These are phyloP conservation scores for Santalum album DNA, from an alignment of 164 flowering plant genomes.

Conservation along the genomic window DNA sequence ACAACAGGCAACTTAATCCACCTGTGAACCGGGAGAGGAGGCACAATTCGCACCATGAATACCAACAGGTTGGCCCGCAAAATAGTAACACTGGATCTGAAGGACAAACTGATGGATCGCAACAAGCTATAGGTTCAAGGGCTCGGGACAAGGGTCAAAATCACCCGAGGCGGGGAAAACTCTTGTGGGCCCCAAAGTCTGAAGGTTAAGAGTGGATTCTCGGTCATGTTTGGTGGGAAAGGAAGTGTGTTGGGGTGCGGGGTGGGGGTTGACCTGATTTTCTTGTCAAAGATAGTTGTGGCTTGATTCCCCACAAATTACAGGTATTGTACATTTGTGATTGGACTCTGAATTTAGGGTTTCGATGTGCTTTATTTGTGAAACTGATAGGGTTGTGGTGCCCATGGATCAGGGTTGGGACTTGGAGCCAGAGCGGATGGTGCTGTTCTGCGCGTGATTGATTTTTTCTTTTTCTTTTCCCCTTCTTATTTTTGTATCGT, in stretches of 20 bases:
- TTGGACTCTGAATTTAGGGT: neutral
- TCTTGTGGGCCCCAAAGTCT: conserved; percentile 34
- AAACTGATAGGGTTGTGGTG: conserved; percentile 4
- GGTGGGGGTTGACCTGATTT: neutral
- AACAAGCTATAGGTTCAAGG: conserved; percentile 27
- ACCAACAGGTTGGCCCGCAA: conserved; percentile 61
- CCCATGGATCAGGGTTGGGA: conserved; percentile 15
- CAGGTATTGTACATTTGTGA: neutral
- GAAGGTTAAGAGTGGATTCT: conserved; percentile 24
- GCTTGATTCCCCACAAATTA: neutral
- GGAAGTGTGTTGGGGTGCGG: conserved; percentile 4
- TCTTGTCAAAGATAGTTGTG: neutral
- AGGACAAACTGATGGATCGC: conserved; percentile 24
- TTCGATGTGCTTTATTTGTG: neutral
- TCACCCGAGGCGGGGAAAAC: conserved; percentile 53
- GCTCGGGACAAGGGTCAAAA: conserved; percentile 52
- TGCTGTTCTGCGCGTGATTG: too few relatives aligned
- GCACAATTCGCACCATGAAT: conserved; percentile 55
- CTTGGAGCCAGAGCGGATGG: too few relatives aligned
- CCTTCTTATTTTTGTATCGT: too few relatives aligned
- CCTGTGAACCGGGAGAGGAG: conserved; percentile 46
- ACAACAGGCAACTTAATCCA: conserved; percentile 32
- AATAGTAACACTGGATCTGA: conserved; percentile 27
- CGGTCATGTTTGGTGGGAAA: conserved; percentile 20
- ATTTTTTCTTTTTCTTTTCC: too few relatives aligned